These are phyloP conservation scores for Herpomyces periplanetae DNA, from an alignment of 2,329 filamentous ascomycete genomes.

Conservation along the genomic window DNA sequence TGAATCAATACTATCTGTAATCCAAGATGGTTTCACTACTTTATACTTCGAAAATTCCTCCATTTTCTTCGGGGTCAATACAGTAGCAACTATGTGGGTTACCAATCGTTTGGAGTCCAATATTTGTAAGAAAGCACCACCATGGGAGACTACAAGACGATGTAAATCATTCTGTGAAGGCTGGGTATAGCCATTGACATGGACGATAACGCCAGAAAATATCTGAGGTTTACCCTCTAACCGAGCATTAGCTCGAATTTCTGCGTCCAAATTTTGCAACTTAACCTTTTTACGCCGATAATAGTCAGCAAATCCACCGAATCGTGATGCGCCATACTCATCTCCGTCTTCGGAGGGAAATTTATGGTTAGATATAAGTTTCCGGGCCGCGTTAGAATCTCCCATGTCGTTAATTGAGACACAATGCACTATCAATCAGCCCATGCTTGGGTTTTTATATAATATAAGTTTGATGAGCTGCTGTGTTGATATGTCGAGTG, in stretches of 20 bases:
- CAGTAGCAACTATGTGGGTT: slow-evolving; percentile 77
- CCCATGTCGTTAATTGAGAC: too few species aligned
- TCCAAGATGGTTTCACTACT: slow-evolving; percentile 76
- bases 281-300: slow-evolving; percentile 89
- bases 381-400: too few species aligned
- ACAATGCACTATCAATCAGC: too few species aligned
- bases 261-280: slow-evolving; percentile 61
- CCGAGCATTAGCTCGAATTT: slow-evolving; percentile 29
- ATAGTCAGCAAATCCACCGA: slow-evolving; percentile 66
- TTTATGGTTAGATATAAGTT: too few species aligned
- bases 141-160: slow-evolving; percentile 50
- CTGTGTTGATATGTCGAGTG: too few species aligned
- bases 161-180: slow-evolving; percentile 66
- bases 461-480: too few species aligned
- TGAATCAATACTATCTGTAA: slow-evolving; percentile 50
- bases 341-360: slow-evolving; percentile 69
- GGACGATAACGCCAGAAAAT: slow-evolving; percentile 59
- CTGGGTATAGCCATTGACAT: slow-evolving; percentile 85
- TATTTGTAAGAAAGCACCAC: slow-evolving; percentile 81
- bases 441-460: too few species aligned
- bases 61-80: slow-evolving; percentile 60
- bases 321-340: slow-evolving; percentile 53
- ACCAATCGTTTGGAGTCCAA: slow-evolving; percentile 73
- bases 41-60: slow-evolving; percentile 58
- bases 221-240: slow-evolving; percentile 33